A percentile compares a stretch with the other conserved stretches of the same genome.
Evolutionary conservation across 2,329 filamentous ascomycete species (phyloP).

Genomic region (Sporothrix pseudoabietina): DNA sequence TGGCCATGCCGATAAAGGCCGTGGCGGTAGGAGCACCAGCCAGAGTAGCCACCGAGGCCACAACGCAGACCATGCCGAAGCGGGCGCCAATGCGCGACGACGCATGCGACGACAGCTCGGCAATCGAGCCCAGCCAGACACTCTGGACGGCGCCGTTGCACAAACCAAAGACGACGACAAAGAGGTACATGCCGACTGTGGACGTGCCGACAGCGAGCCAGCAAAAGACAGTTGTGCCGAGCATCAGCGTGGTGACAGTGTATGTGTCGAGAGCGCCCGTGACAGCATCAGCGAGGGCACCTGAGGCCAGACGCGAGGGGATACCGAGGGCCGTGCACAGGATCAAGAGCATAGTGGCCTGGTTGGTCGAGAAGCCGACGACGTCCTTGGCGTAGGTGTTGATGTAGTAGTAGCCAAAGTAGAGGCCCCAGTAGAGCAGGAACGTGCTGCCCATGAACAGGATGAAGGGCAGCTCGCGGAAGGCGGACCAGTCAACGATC

Average conservation of each 20-base stretch:
- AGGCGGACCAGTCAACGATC: slow-evolving; percentile 54
- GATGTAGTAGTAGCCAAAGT: slow-evolving; percentile 55
- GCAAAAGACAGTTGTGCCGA: slow-evolving; percentile 42
- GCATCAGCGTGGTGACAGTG: slow-evolving; percentile 46
- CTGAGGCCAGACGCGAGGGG: slow-evolving; percentile 55
- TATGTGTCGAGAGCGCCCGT: slow-evolving; percentile 60
- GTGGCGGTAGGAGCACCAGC: slow-evolving; percentile 45
- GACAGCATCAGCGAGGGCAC: slow-evolving; percentile 54
- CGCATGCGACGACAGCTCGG: slow-evolving; percentile 42
- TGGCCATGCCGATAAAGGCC: slow-evolving; percentile 30
- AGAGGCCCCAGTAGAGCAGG: slow-evolving; percentile 54
- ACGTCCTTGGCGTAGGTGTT: slow-evolving; percentile 43
- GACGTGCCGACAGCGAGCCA: slow-evolving; percentile 57
- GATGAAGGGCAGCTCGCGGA: slow-evolving; percentile 52
- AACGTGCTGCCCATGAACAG: slow-evolving; percentile 46
- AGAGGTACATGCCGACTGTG: slow-evolving; percentile 47
- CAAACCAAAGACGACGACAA: slow-evolving; percentile 50
- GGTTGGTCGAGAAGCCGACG: slow-evolving; percentile 50
- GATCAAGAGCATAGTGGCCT: slow-evolving; percentile 58
- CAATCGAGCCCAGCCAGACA: slow-evolving; percentile 41
- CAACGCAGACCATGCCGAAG: slow-evolving; percentile 49
- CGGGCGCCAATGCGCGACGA: slow-evolving; percentile 45
- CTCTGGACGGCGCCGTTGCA: slow-evolving; percentile 48
- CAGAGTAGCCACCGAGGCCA: slow-evolving; percentile 47
- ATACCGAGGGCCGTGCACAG: slow-evolving; percentile 61